Conservation (phyloP, 1,284 basidiomycete genomes). For the Malassezia pachydermatis region DNA sequence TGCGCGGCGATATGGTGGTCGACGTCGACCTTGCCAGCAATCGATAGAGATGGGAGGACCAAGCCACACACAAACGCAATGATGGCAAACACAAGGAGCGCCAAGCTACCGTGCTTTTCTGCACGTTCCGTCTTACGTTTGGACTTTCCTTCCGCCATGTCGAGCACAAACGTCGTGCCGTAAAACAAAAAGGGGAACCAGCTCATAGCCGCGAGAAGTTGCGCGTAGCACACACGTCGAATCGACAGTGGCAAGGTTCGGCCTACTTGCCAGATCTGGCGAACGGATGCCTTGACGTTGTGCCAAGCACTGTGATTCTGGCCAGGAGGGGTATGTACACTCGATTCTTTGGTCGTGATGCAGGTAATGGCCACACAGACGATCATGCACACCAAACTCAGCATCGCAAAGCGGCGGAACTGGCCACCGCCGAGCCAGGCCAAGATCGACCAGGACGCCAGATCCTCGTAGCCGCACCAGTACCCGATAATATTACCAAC, state of each 20-base stretch:
- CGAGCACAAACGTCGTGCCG: conserved; percentile 78
- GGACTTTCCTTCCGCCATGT: conserved; percentile 67
- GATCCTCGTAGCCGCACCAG: conserved; percentile 66
- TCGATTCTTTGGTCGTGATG: conserved; percentile 56
- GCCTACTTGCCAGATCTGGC: conserved; percentile 30
- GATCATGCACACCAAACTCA: conserved; percentile 69
- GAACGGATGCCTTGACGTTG: conserved; percentile 10
- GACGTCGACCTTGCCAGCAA: conserved; percentile 21
- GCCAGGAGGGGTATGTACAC: background rate
- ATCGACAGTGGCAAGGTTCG: conserved; percentile 36
- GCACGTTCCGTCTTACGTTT: conserved; percentile 52
- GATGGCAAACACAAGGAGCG: conserved; percentile 38
- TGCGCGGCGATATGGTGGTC: too few relatives aligned
- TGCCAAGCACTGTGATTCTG: conserved; percentile 2
- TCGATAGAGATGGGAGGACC: conserved; percentile 30
- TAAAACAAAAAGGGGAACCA: conserved; percentile 51
- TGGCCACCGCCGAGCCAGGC: conserved; percentile 78
- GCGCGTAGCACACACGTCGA: conserved; percentile 60
- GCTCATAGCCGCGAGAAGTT: conserved; percentile 69
- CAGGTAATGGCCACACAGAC: conserved; percentile 79
- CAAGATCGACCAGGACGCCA: conserved; percentile 64
- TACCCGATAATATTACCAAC: conserved; percentile 40
- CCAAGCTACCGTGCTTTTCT: conserved; percentile 34
- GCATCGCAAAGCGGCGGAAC: conserved; percentile 86
- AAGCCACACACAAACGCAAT: conserved; percentile 28